Evolutionary conservation across 208 protist genomes (phyloP).

Genomic region (Crithidia expoeki): DNA sequence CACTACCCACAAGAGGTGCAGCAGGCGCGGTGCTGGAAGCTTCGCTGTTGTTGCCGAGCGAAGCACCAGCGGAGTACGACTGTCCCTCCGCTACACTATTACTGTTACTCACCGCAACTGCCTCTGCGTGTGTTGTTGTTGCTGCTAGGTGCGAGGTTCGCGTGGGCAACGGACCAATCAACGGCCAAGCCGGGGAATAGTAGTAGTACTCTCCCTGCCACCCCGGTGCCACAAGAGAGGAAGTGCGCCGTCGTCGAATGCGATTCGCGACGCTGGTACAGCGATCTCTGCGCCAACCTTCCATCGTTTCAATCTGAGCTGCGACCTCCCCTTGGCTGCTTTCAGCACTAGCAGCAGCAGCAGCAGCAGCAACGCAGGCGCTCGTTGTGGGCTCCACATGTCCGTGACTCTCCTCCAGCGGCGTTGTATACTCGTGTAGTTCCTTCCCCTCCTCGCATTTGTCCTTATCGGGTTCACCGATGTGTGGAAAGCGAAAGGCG

Average conservation of each 20-base stretch:
- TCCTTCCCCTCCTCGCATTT: neutral
- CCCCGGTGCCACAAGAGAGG: slow-evolving; percentile 23
- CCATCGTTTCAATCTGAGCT: slow-evolving; percentile 36
- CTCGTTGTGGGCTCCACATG: too few relatives aligned
- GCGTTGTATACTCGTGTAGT: too few relatives aligned
- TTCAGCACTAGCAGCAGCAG: neutral
- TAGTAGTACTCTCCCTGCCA: slow-evolving; percentile 37
- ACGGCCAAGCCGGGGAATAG: slow-evolving; percentile 17
- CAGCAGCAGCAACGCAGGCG: too few relatives aligned
- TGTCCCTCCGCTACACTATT: neutral
- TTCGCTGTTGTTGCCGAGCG: slow-evolving; percentile 2
- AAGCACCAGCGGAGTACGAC: neutral
- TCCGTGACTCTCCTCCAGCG: too few relatives aligned
- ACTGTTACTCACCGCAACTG: neutral
- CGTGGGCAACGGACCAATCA: neutral
- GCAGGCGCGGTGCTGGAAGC: neutral
- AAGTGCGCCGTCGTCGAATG: slow-evolving; percentile 28
- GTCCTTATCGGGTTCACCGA: neutral
- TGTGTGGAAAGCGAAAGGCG: slow-evolving; percentile 7
- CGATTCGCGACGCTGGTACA: slow-evolving; percentile 30
- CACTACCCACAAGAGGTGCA: neutral
- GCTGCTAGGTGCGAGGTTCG: neutral
- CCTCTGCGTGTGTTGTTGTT: neutral
- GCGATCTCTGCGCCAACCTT: slow-evolving; percentile 42
- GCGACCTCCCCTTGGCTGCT: slow-evolving; percentile 7